Percentiles rank a stretch among this genome's conserved stretches.
phyloP scores from a whole-genome alignment of 345 rosid species.

The Capsella bursapastoris region DNA sequence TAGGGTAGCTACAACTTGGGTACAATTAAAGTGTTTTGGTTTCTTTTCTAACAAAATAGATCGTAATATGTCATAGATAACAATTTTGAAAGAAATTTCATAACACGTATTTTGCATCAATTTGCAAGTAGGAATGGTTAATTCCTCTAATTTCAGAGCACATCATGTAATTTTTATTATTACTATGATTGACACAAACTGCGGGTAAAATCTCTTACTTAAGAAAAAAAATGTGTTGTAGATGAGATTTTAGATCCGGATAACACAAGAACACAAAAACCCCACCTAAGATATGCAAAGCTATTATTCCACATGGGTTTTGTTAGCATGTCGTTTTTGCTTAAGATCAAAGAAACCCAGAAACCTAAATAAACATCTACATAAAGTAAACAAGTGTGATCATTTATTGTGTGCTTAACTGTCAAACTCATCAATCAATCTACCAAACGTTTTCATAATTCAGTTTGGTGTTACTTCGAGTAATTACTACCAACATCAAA shows the following conservation, averaged over 20 bases:
- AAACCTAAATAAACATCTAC: slow-evolving; percentile 1
- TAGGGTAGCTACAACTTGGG: not conserved
- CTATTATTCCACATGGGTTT: slow-evolving; percentile 21
- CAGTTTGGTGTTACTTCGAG: not conserved
- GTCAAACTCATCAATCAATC: slow-evolving; percentile 8
- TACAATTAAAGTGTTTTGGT: not conserved
- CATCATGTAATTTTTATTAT: not conserved
- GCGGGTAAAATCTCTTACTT: not conserved
- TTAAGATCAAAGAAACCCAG: slow-evolving; percentile 11
- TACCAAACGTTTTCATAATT: slow-evolving; percentile 12
- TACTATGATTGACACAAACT: not conserved
- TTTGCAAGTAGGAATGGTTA: not conserved
- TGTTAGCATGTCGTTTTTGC: slow-evolving; percentile 25
- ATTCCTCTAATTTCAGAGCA: not conserved
- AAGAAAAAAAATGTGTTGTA: not conserved
- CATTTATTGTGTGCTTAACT: not conserved
- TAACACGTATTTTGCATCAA: not conserved
- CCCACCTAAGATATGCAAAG: not conserved
- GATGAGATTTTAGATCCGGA: not conserved
- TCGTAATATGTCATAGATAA: not conserved
- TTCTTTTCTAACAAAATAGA: not conserved
- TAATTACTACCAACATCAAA: not conserved
- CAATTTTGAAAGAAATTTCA: not conserved
- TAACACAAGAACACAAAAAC: not conserved
- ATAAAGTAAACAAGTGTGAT: not conserved